These are phyloP conservation scores for Aphelidium insulamus DNA, from an alignment of 371 early-diverging fungal species.

Conservation along the genomic window DNA sequence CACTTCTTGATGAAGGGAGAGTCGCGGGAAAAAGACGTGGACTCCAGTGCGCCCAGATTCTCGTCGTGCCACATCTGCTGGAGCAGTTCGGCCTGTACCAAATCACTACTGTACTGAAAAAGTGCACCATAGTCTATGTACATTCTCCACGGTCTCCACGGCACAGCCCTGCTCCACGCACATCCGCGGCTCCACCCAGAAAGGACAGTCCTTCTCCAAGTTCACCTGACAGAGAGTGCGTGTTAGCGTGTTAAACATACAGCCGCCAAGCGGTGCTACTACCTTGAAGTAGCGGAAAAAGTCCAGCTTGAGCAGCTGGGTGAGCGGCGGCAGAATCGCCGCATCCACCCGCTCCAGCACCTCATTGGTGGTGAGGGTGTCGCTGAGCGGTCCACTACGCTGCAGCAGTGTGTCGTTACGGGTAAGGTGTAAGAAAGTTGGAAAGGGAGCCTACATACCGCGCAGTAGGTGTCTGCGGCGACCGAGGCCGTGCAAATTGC, in stretches of 20 bases:
- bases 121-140: constrained; percentile 3
- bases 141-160: constrained; percentile 56
- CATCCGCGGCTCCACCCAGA: constrained; percentile 62
- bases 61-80: constrained; percentile 5
- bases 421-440: too few species aligned
- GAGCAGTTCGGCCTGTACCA: constrained; percentile 10
- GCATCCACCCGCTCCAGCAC: constrained; percentile 2
- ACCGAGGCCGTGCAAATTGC: too few species aligned
- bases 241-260: background rate
- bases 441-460: too few species aligned
- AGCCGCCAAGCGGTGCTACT: background rate
- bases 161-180: constrained; percentile 72
- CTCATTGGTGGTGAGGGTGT: too few species aligned
- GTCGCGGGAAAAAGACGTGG: background rate
- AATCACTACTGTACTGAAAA: background rate
- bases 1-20: constrained; percentile 20
- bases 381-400: too few species aligned
- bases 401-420: too few species aligned
- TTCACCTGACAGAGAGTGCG: constrained; percentile 32
- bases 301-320: constrained; percentile 45
- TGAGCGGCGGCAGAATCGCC: constrained; percentile 15
- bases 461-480: too few species aligned
- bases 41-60: background rate
- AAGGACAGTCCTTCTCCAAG: constrained; percentile 71
- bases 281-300: constrained; percentile 80